Evolutionary conservation across 495 filamentous ascomycete genomes (phyloP).

Genomic region (Neurospora sp.): DNA sequence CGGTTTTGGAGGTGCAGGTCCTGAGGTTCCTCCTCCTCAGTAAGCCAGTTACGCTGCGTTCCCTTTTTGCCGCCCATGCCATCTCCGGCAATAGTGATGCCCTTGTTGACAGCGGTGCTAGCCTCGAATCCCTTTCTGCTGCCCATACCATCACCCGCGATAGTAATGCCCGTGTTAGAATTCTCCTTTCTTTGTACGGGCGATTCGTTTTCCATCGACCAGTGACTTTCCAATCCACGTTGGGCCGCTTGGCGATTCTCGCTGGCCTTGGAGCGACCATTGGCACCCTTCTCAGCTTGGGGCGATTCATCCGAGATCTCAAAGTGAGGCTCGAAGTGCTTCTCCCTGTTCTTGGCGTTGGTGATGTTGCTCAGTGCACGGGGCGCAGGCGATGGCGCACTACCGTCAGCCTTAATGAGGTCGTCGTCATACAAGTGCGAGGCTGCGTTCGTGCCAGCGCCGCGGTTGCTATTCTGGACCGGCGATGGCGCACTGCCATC

Average conservation of each 20-base stretch:
- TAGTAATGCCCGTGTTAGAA: conserved; percentile 17
- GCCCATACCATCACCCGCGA: conserved; percentile 1
- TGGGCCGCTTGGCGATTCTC: conserved; percentile 49
- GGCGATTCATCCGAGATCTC: conserved; percentile 55
- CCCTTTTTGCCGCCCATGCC: conserved; percentile 68
- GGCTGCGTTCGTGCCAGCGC: conserved; percentile 47
- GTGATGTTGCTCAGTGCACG: conserved; percentile 48
- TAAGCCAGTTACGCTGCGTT: conserved; percentile 48
- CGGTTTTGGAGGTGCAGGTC: conserved; percentile 15
- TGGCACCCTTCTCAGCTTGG: conserved; percentile 1
- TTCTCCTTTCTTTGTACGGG: conserved; percentile 43
- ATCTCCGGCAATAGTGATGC: conserved; percentile 54
- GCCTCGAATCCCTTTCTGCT: conserved; percentile 14
- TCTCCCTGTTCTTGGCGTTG: conserved; percentile 54
- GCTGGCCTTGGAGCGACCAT: conserved; percentile 22
- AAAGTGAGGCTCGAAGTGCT: conserved; percentile 69
- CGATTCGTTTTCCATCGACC: conserved; percentile 53
- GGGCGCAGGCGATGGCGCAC: conserved; percentile 27
- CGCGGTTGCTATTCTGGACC: conserved; percentile 25
- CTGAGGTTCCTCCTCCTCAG: conserved; percentile 44
- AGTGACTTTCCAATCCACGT: conserved; percentile 59
- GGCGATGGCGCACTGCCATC: conserved; percentile 47
- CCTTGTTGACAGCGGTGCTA: conserved; percentile 22
- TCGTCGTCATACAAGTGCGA: conserved; percentile 71
- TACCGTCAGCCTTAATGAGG: conserved; percentile 50